Base-by-base conservation (phyloP, 495 filamentous ascomycete species). In the Penicillium nucicola region DNA sequence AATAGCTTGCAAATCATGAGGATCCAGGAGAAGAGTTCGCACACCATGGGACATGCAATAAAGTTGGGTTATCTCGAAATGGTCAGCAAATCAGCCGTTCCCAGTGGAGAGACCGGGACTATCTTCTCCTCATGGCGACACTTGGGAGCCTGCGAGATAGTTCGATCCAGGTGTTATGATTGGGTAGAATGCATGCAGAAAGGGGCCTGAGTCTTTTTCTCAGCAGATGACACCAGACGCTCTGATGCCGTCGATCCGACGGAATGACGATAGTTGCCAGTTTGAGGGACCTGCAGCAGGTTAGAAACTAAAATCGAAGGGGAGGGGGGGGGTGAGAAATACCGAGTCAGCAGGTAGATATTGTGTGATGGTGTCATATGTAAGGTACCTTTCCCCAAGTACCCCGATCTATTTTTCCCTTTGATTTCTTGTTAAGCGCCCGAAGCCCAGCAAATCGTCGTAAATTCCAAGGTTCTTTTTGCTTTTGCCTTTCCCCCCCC, bases 371-470 rank as follows among this genome's bases (percentile, higher is more conserved):
- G 38, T 13, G 3, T n/a, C 38, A 25, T 20, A 23, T n/a, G 9
- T 14, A 13, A 15, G 33, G 33, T 35, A n/a, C 13, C 33, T 35
- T 2, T 2, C 3, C 12, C 53, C 43, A 42, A 14, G 20, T 33
- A 20, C 32, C n/a, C 48, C 42, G 35, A 32, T 37, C n/a, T 42
- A 33, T 58, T 66, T 58, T 49, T 43, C 42, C 22, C 51, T n/a
- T n/a, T n/a, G n/a, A n/a, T n/a, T n/a, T n/a, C n/a, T n/a, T n/a
- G n/a, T n/a, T 61, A 69, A 69, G 68, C 68, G 66, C 68, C 58
- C 55, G 60, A 67, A 57, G 58, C 68, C 61, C 62, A 50, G 55
- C 46, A 60, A 62, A 34, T 40, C 32, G n/a, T n/a, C n/a, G n/a
- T n/a, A n/a, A n/a, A n/a, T n/a, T n/a, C n/a, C n/a, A n/a, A n/a